Evolutionary conservation across 306 rosid genomes (phyloP).

Genomic region (Acacia melanoxylon): DNA sequence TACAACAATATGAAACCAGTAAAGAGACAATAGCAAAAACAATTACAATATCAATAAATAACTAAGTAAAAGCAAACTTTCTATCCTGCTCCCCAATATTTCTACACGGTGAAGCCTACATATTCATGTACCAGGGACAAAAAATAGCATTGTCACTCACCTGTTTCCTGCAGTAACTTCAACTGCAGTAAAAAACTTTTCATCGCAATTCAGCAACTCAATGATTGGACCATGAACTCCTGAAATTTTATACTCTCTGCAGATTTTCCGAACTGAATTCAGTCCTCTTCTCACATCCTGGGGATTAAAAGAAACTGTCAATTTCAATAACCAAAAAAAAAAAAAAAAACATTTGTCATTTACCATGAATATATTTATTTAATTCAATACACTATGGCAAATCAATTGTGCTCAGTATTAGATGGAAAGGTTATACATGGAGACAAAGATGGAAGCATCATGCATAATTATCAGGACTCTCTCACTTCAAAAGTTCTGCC

Average conservation of each 20-base stretch:
- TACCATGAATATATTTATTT: not conserved
- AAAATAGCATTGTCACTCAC: conserved; percentile 32
- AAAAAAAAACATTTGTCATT: not conserved
- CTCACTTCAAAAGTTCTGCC: not conserved
- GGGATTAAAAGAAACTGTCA: conserved; percentile 24
- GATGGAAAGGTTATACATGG: not conserved
- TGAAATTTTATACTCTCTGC: conserved; percentile 64
- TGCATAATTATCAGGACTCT: conserved; percentile 1
- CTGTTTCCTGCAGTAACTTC: conserved; percentile 99
- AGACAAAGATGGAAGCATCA: conserved; percentile 9
- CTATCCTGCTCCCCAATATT: not conserved
- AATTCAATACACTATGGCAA: not conserved
- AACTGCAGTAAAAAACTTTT: conserved; percentile 89
- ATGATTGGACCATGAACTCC: conserved; percentile 95
- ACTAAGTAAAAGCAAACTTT: not conserved
- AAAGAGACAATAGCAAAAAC: conserved; percentile 1
- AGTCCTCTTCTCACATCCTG: conserved; percentile 98
- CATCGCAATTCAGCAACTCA: conserved; percentile 91
- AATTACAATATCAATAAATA: conserved; percentile 1
- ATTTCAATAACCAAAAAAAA: not conserved
- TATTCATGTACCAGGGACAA: not conserved
- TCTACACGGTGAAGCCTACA: not conserved
- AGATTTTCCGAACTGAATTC: conserved; percentile 84
- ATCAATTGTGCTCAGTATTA: conserved; percentile 3
- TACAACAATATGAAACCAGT: conserved; percentile 1